These are phyloP conservation scores for Verbena officinalis DNA, from an alignment of 257 asterid species.

Conservation along the genomic window DNA sequence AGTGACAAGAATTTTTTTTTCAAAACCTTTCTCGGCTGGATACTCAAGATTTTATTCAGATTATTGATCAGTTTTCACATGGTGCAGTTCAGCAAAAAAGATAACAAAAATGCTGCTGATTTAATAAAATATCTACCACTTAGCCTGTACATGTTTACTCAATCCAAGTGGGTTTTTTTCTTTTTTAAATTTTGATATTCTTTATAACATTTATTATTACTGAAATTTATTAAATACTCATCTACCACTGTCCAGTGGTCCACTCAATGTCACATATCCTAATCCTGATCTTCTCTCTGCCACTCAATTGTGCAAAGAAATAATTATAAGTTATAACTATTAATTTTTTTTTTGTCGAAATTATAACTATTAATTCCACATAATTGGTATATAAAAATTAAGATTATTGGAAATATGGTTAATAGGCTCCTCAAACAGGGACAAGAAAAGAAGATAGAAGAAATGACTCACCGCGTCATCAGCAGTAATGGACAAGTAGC, in stretches of 20 bases:
- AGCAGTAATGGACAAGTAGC: conserved; percentile 59
- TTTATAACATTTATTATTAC: not conserved
- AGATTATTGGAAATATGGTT: not conserved
- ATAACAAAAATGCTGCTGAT: conserved; percentile 2
- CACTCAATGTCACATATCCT: not conserved
- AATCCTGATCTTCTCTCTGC: not conserved
- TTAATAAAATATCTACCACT: not conserved
- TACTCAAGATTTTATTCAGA: no score
- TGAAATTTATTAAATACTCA: not conserved
- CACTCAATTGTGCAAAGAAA: no score
- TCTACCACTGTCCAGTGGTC: not conserved
- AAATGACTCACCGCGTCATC: conserved; percentile 59
- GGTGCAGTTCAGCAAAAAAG: not conserved
- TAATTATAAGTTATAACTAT: no score
- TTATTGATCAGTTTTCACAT: not conserved
- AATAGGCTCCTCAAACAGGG: not conserved
- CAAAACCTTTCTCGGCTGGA: no score
- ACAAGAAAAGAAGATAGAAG: not conserved
- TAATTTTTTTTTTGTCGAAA: no score
- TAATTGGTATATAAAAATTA: no score
- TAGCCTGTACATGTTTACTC: not conserved
- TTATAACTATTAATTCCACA: no score
- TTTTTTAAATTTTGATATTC: not conserved
- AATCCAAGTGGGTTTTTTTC: not conserved
- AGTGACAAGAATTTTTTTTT: no score